phyloP scores from a whole-genome alignment of 345 rosid genomes.

The Litchi chinensis region DNA sequence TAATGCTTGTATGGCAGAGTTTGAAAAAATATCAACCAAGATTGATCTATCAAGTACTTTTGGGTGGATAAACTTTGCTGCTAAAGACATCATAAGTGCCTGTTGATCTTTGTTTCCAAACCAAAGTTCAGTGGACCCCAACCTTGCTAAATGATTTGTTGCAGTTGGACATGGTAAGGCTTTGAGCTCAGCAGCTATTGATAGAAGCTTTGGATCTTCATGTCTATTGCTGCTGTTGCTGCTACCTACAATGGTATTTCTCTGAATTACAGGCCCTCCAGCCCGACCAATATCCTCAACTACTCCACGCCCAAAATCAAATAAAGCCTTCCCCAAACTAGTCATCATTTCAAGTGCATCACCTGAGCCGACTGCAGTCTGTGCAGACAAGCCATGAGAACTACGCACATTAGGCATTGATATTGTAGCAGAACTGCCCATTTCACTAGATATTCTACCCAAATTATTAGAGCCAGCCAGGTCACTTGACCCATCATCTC shows the following conservation, averaged over 20 bases:
- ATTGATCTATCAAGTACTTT: conserved; percentile 71
- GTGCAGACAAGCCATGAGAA: conserved; percentile 37
- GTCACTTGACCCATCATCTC: conserved; percentile 34
- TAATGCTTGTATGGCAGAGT: conserved; percentile 49
- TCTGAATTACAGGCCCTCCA: conserved; percentile 49
- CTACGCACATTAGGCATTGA: conserved; percentile 34
- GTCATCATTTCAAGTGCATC: conserved; percentile 97
- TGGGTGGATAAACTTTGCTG: conserved; percentile 77
- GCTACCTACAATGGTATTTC: conserved; percentile 35
- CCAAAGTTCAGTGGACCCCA: conserved; percentile 82
- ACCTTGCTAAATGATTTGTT: conserved; percentile 60
- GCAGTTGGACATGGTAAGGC: conserved; percentile 91
- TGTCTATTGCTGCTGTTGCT: conserved; percentile 36
- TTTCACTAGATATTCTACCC: conserved; percentile 33
- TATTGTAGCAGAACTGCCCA: conserved; percentile 39
- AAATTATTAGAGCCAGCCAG: conserved; percentile 21
- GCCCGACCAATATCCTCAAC: conserved; percentile 89
- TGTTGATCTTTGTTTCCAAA: conserved; percentile 85
- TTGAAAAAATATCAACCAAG: conserved; percentile 64
- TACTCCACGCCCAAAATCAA: conserved; percentile 90
- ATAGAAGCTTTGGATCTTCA: conserved; percentile 51
- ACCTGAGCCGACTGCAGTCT: conserved; percentile 64
- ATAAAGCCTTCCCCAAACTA: conserved; percentile 83
- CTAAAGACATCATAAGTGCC: conserved; percentile 69
- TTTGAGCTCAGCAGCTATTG: conserved; percentile 61